These are phyloP conservation scores for Oidiodendron maius DNA, from an alignment of 495 filamentous ascomycete genomes.

Conservation along the genomic window DNA sequence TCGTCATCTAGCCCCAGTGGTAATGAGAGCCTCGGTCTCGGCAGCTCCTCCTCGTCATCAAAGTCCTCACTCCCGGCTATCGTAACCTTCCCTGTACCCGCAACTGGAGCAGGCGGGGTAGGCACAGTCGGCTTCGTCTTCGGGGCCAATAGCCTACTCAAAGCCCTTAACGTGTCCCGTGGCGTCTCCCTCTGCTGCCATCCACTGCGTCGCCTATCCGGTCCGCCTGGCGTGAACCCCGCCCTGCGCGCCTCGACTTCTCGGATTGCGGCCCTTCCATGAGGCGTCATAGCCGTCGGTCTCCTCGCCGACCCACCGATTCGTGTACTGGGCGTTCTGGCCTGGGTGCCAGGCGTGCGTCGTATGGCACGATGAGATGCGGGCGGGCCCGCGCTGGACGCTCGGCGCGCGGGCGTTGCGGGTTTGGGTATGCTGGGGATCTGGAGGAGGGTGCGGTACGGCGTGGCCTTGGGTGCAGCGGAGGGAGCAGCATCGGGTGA, in stretches of 20 bases:
- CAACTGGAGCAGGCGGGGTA: conserved; percentile 29
- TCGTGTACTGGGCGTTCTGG: conserved; percentile 19
- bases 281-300: conserved; percentile 57
- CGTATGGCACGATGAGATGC: conserved; percentile 14
- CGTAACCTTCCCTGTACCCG: neutral
- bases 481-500: conserved; percentile 14
- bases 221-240: conserved; percentile 67
- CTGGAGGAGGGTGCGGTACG: conserved; percentile 28
- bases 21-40: conserved; percentile 62
- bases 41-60: conserved; percentile 59
- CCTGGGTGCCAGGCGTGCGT: conserved; percentile 17
- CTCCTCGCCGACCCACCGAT: conserved; percentile 25
- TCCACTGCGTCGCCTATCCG: conserved; percentile 57
- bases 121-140: conserved; percentile 50
- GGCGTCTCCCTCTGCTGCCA: conserved; percentile 70
- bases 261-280: conserved; percentile 57
- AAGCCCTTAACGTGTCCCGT: conserved; percentile 59
- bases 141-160: conserved; percentile 62
- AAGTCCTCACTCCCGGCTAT: conserved; percentile 40
- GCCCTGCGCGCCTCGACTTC: conserved; percentile 65
- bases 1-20: conserved; percentile 60
- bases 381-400: conserved; percentile 24
- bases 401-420: conserved; percentile 30
- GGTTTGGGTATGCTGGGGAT: conserved; percentile 30
- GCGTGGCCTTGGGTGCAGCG: conserved; percentile 20